Percentiles rank a stretch among this genome's conserved stretches.
Evolutionary conservation across 768 basidiomycete species (phyloP).

Genomic region (Hygrophoropsis aurantiaca): DNA sequence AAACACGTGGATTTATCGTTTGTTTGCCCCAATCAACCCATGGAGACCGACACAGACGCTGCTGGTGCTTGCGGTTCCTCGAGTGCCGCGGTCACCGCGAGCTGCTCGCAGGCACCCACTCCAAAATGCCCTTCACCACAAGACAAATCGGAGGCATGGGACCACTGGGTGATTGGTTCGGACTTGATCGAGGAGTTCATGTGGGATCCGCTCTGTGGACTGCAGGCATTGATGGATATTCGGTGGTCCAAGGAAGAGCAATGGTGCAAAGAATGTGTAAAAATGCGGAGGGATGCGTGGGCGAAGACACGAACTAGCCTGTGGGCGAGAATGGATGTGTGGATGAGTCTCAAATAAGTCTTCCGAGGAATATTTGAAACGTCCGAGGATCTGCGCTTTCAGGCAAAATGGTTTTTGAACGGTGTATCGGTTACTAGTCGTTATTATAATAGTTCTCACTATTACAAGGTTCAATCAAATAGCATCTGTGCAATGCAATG

Average conservation of each 20-base stretch:
- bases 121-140: not conserved
- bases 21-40: conserved; percentile 2
- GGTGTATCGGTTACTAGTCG: too few relatives aligned
- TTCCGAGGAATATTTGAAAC: not conserved
- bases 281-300: conserved; percentile 28
- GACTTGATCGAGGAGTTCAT: conserved; percentile 28
- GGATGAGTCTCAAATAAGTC: conserved; percentile 30
- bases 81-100: conserved; percentile 4
- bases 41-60: not conserved
- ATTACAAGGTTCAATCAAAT: too few relatives aligned
- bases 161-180: conserved; percentile 13
- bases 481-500: too few relatives aligned
- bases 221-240: conserved; percentile 29
- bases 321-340: conserved; percentile 30
- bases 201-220: conserved; percentile 35
- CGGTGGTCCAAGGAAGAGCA: conserved; percentile 25
- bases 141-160: conserved; percentile 6
- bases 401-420: too few relatives aligned
- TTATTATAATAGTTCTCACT: too few relatives aligned
- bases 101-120: too few relatives aligned
- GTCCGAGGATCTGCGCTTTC: too few relatives aligned
- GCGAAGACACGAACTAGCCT: conserved; percentile 23
- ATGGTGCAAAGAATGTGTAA: conserved; percentile 36
- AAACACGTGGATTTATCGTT: conserved; percentile 3
- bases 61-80: conserved; percentile 12